Evolutionary conservation across 2,329 filamentous ascomycete species (phyloP).

Genomic region (Cryphonectria naterciae): DNA sequence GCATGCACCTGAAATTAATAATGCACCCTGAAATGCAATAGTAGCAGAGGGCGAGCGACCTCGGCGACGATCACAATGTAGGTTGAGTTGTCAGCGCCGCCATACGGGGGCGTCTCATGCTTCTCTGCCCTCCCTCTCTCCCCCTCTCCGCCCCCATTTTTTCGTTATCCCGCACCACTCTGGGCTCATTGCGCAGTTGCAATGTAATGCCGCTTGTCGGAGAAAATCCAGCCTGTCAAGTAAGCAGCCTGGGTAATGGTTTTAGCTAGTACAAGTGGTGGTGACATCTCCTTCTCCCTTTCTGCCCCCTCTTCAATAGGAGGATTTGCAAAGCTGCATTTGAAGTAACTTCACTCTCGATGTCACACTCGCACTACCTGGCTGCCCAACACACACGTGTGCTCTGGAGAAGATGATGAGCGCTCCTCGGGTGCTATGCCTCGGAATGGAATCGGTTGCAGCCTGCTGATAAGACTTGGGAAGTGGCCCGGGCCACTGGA

Average conservation of each 20-base stretch:
- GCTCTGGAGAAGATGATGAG: background rate
- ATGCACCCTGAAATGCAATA: background rate
- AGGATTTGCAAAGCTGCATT: conserved; percentile 17
- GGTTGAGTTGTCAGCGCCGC: background rate
- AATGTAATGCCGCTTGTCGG: conserved; percentile 16
- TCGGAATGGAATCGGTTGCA: conserved; percentile 13
- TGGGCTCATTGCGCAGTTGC: conserved; percentile 11
- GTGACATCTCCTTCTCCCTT: background rate
- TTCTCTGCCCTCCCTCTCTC: background rate
- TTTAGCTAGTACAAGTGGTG: background rate
- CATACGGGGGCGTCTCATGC: background rate
- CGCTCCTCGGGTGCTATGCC: conserved; percentile 4
- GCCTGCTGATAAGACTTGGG: conserved; percentile 24
- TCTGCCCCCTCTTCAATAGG: background rate
- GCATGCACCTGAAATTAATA: conserved; percentile 12
- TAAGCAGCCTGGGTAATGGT: background rate
- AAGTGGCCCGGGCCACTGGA: conserved; percentile 25
- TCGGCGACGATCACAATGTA: background rate
- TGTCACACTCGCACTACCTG: conserved; percentile 15
- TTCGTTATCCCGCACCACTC: conserved; percentile 1
- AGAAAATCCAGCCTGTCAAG: background rate
- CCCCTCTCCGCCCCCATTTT: background rate
- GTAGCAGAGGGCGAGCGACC: background rate
- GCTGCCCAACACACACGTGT: conserved; percentile 1
- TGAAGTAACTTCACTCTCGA: conserved; percentile 19